Evolutionary conservation across 192 early-diverging fungal genomes (phyloP), one percentile per base, ranked within the genome.

Genomic region (Glomus cerebriforme): DNA sequence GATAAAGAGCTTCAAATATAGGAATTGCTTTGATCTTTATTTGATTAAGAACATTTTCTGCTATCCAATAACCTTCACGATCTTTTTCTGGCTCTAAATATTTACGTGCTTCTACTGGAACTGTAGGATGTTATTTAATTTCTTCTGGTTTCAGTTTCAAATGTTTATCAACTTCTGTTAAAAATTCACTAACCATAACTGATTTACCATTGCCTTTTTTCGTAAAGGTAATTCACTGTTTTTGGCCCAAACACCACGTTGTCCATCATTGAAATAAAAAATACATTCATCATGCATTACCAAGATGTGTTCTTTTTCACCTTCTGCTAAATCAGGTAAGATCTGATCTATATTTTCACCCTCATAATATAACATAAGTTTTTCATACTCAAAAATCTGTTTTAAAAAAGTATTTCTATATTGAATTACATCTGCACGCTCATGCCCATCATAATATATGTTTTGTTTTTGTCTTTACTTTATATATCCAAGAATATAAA

Each of bases 261-360:
- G 5, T 34, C 65, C 26, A 67, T 67, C 27, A 35, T 67, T 67
- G 9, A 17, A 67, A 35, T 67, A 67, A 35, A 67, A 67, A 34
- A 34, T 22, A 67, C 26, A 34, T 27, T 67, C 31, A 67, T 67
- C 65, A 67, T 34, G 26, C 7, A 7, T 67, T 9, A 67, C 65
- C 19, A 67, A 4, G 1, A 67, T 67, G 5, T 26, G 17, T 10
- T 67, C 26, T 27, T 29, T 9, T 12, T 67, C 65, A 22, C 34
- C 1, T 67, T 19, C 29, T 67, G 19, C 31, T 6, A 67, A 29
- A 27, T 26, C 34, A 19, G 34, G 31, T 34, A 19, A 35, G 6
- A 67, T 67, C 0, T 22, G 27, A 26, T 67, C 26, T 26, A 67
- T 67, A 67, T 9, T 67, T 35, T 67, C 65, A 6, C 4, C 65